Evolutionary conservation across 2,329 filamentous ascomycete genomes (phyloP).

Genomic region (Ophiostoma triangulosporum): DNA sequence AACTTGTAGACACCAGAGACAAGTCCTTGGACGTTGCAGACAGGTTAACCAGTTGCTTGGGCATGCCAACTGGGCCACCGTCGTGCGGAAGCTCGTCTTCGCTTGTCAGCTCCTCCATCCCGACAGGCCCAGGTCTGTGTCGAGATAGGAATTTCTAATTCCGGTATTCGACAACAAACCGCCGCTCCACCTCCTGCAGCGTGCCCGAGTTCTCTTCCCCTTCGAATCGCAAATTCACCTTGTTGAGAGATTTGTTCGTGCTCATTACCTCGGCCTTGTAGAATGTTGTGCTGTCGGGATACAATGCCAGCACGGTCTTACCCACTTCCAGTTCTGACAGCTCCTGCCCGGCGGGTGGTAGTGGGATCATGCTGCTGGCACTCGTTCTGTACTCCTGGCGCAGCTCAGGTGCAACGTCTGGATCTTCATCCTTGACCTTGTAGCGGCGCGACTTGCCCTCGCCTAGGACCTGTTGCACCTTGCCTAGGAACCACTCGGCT

Average conservation of each 20-base stretch:
- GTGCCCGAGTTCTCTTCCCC: slow-evolving; percentile 63
- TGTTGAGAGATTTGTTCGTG: slow-evolving; percentile 37
- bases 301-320: slow-evolving; percentile 62
- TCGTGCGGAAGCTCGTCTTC: neutral
- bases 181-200: slow-evolving; percentile 60
- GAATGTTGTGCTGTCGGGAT: slow-evolving; percentile 74
- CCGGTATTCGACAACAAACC: slow-evolving; percentile 64
- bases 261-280: slow-evolving; percentile 74
- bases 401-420: slow-evolving; percentile 48
- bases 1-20: too few species aligned
- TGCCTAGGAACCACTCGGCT: slow-evolving; percentile 61
- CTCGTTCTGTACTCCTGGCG: slow-evolving; percentile 57
- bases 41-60: too few species aligned
- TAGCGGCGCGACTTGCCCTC: slow-evolving; percentile 68
- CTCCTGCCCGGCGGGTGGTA: slow-evolving; percentile 43
- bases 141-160: slow-evolving; percentile 6
- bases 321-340: slow-evolving; percentile 50
- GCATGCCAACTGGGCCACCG: neutral
- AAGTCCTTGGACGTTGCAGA: too few species aligned
- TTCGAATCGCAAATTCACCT: slow-evolving; percentile 60
- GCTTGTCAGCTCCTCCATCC: neutral
- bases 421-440: slow-evolving; percentile 67
- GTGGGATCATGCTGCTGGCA: slow-evolving; percentile 64
- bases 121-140: neutral
- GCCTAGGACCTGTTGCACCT: slow-evolving; percentile 60